Evolutionary conservation across 176 grass and related monocot genomes (phyloP), one percentile per base, ranked within the genome.

Genomic region (Chrysopogon serrulatus): DNA sequence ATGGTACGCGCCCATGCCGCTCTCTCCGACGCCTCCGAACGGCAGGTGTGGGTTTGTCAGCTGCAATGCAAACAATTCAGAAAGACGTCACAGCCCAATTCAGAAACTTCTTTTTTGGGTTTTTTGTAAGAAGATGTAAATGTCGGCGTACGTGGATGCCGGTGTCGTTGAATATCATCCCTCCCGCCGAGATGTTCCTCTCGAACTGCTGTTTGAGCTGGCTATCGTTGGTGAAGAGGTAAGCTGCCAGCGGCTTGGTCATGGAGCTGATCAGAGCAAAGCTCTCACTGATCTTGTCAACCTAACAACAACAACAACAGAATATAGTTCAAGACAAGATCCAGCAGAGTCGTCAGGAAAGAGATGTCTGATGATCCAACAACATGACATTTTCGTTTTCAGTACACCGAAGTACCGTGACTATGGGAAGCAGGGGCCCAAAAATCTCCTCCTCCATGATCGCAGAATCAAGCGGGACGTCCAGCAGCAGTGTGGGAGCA

Each of bases 371-470:
- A 45, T 45, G 43, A 53, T 53, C 49, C 18, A 21, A 53, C 7
- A 53, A 53, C 49, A 56, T 56, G 51, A 4, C 21, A 10, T 54
- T 48, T 49, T 48, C 2, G n/a, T 48, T 48, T 18, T 47, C 44
- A 4, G 1, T 51, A n/a, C n/a, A n/a, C 40, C 1, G 8, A 2
- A 10, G 74, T 59, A 97, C 94, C 31, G 89, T 97, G 75, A 94
- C 56, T 43, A 94, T 94, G 5, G 94, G 94, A 43, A 97, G 90
- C 79, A 97, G 71, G 6, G 94, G 94, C 3, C 91, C 91, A 40
- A 97, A 97, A n/a, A 97, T 92, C 63, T 97, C 91, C 12, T 97
- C 85, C 82, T 92, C 76, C 94, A 97, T 94, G 49, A 97, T 94
- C 4, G 32, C 13, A 6, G 87, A 88, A 49, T 97, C 89, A 11